phyloP scores from a whole-genome alignment of 768 basidiomycete genomes.

The Amanita inopinata region DNA sequence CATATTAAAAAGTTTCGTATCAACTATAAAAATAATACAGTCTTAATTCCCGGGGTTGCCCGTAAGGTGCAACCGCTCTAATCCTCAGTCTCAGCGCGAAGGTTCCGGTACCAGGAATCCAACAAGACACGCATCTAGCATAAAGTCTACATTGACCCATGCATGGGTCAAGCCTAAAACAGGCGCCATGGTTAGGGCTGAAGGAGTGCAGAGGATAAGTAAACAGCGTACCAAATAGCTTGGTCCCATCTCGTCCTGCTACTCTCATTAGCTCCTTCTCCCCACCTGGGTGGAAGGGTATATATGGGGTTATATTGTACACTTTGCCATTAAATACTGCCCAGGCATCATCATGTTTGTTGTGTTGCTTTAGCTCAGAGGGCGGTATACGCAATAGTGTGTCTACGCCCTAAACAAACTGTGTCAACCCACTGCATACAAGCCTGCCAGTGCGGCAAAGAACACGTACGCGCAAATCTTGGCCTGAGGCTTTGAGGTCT shows the following conservation, averaged over 20 bases:
- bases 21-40: slow-evolving; percentile 3
- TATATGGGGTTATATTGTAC: slow-evolving; percentile 91
- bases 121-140: slow-evolving; percentile 89
- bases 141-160: slow-evolving; percentile 95
- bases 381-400: slow-evolving; percentile 58
- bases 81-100: too few species aligned
- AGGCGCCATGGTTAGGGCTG: not conserved
- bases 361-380: slow-evolving; percentile 71
- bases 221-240: slow-evolving; percentile 65
- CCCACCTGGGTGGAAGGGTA: slow-evolving; percentile 90
- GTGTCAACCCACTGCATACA: not conserved
- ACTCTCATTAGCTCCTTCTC: slow-evolving; percentile 91
- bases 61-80: too few species aligned
- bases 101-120: slow-evolving; percentile 80
- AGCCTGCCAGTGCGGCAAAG: not conserved
- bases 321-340: slow-evolving; percentile 86
- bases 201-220: not conserved
- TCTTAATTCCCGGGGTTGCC: too few species aligned
- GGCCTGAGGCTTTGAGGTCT: slow-evolving; percentile 69
- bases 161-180: slow-evolving; percentile 76
- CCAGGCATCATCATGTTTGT: slow-evolving; percentile 86
- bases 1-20: not conserved
- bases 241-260: slow-evolving; percentile 91
- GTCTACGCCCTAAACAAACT: slow-evolving; percentile 56
- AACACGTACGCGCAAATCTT: slow-evolving; percentile 60